These are phyloP conservation scores for Phoma herbarum DNA, from an alignment of 2,329 filamentous ascomycete genomes.

Conservation along the genomic window DNA sequence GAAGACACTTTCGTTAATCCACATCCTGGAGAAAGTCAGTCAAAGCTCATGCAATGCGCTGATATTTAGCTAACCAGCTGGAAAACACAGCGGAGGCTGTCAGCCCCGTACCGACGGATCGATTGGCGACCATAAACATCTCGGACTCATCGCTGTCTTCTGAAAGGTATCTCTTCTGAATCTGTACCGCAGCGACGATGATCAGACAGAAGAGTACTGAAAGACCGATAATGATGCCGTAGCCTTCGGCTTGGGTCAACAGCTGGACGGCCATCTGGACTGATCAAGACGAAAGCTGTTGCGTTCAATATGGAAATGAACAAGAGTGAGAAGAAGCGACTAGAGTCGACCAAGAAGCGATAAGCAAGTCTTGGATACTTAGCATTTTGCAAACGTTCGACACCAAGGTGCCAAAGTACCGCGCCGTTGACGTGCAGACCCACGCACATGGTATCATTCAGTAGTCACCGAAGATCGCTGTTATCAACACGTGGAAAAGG, in stretches of 20 bases:
- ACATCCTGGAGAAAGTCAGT: conserved; percentile 17
- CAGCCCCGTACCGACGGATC: conserved; percentile 31
- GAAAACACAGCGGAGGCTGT: conserved; percentile 32
- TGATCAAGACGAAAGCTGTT: background rate
- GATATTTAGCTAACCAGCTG: conserved; percentile 21
- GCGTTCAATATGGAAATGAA: background rate
- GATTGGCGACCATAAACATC: conserved; percentile 32
- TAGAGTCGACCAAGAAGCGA: background rate
- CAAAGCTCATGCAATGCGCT: too few relatives aligned
- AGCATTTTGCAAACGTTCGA: background rate
- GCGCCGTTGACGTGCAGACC: conserved; percentile 20
- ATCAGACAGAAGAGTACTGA: conserved; percentile 21
- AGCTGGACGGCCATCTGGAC: conserved; percentile 20
- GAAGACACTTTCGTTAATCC: conserved; percentile 28
- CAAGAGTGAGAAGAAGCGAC: background rate
- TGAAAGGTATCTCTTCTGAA: conserved; percentile 27
- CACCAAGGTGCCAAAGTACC: background rate
- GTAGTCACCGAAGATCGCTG: conserved; percentile 15
- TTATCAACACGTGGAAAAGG: conserved; percentile 5
- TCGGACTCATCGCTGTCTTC: conserved; percentile 32
- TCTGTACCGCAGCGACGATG: conserved; percentile 26
- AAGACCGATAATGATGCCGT: conserved; percentile 28
- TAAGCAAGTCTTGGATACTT: conserved; percentile 10
- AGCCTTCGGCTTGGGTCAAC: conserved; percentile 25
- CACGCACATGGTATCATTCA: conserved; percentile 23